Base-by-base conservation (phyloP, 176 grass and related monocot genomes). In the Phoenix dactylifera region DNA sequence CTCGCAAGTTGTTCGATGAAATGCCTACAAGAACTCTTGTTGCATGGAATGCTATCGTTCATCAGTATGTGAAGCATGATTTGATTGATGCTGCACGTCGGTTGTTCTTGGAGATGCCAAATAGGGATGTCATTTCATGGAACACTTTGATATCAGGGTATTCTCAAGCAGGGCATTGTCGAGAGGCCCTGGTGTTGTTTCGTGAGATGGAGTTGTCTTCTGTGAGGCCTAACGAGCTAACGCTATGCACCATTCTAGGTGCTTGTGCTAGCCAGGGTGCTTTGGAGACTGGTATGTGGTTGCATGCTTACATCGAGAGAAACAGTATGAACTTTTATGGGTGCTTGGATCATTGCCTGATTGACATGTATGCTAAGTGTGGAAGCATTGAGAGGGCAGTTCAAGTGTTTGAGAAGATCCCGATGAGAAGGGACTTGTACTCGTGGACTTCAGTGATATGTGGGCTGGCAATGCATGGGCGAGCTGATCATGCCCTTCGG, bases 351-450 rank as follows among this genome's bases (percentile, higher is more conserved):
- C 60, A 64, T 16, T 51, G 35, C 65, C 69, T 95, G 54, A 69
- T 89, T 66, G 91, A 90, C 25, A 86, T 95, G 80, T 95, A 95
- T 4, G 65, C 74, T 50, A 95, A 96, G 68, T 90, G 86, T 12
- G 91, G 91, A 55, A 79, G 80, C 64, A 73, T 85, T 1, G 67
- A 87, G 4, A 83, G 71, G 66, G 83, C 91, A 10, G 20, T 83
- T 56, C 80, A 86, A 73, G 74, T 90, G 49, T 96, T 96, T 70
- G 64, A 77, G 16, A 82, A 78, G 66, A 68, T 71, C 52, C 80
- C 61, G 35, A 63, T 24, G 53, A 83, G 74, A 75, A 84, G 78
- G 67, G 77, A 81, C 19, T 64, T 96, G 29, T 83, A 72, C 50
- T 81, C 83, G 26, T 85, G 91, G 91, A 96, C 83, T 64, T 75